Percentiles rank a stretch among this genome's conserved stretches.
These are phyloP conservation scores for Phoenix roebelenii DNA, from an alignment of 176 grass and related monocot species.

Conservation along the genomic window DNA sequence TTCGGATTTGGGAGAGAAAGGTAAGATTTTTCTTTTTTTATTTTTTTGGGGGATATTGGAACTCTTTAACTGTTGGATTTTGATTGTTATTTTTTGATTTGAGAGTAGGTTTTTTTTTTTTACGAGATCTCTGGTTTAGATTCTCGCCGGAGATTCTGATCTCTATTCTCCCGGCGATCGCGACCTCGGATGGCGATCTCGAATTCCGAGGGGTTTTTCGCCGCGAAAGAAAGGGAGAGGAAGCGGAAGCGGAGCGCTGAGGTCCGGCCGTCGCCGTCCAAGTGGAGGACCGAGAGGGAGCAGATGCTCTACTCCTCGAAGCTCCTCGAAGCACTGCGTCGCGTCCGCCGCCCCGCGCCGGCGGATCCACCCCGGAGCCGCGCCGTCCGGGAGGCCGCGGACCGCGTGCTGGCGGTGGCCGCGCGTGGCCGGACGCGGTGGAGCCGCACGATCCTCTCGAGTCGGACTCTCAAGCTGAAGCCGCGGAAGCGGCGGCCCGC, in stretches of 20 bases:
- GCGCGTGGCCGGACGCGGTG: conserved; percentile 62
- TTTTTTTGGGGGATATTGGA: too few relatives aligned
- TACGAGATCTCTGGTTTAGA: background rate
- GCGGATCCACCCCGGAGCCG: background rate
- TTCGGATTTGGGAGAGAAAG: too few relatives aligned
- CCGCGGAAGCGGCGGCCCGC: conserved; percentile 18
- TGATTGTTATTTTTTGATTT: too few relatives aligned
- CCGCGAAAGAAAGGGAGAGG: conserved; percentile 17
- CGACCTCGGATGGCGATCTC: conserved; percentile 21
- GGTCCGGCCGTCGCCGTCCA: conserved; percentile 10
- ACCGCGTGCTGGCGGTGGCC: conserved; percentile 58
- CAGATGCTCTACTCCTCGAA: conserved; percentile 81
- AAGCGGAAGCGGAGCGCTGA: conserved; percentile 33
- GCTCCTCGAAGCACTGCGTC: conserved; percentile 67
- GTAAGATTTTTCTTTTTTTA: too few relatives aligned
- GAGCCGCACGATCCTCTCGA: conserved; percentile 77
- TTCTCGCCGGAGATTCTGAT: background rate
- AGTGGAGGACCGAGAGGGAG: conserved; percentile 74
- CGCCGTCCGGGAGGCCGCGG: conserved; percentile 58
- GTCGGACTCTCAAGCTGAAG: conserved; percentile 31
- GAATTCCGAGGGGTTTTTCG: conserved; percentile 28
- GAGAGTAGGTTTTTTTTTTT: background rate
- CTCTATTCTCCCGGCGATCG: too few relatives aligned
- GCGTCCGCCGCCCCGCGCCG: conserved; percentile 32
- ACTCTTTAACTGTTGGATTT: too few relatives aligned